These are phyloP conservation scores for Aspergillus tamarii DNA, from an alignment of 2,329 filamentous ascomycete genomes.

Conservation along the genomic window DNA sequence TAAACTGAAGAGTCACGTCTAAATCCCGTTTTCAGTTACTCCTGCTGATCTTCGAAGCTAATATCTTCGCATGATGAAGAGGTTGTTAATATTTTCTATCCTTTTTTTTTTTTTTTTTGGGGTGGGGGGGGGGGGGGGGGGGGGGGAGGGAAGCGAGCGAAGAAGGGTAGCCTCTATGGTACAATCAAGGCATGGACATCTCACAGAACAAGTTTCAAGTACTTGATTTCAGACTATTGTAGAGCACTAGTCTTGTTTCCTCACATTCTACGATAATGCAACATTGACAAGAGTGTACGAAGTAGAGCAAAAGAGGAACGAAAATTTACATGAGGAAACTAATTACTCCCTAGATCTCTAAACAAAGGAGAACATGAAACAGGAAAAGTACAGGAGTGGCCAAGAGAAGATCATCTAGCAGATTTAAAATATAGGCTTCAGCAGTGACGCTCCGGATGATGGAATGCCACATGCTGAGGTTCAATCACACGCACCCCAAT, in stretches of 20 bases:
- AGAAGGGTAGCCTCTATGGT: too few species aligned
- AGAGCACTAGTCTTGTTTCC: too few species aligned
- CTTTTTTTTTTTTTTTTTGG: too few species aligned
- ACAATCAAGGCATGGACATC: too few species aligned
- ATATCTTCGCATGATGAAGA: neutral
- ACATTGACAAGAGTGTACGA: neutral
- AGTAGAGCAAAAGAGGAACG: neutral
- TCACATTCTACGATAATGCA: neutral
- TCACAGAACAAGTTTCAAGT: neutral
- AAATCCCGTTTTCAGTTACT: neutral
- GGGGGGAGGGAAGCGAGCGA: too few species aligned
- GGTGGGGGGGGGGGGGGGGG: too few species aligned
- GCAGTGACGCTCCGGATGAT: neutral
- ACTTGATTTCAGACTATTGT: too few species aligned
- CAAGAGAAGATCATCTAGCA: slow-evolving; percentile 17
- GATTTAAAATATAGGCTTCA: slow-evolving; percentile 1
- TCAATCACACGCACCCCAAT: slow-evolving; percentile 9
- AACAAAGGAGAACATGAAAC: slow-evolving; percentile 26
- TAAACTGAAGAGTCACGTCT: neutral
- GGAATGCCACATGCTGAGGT: neutral
- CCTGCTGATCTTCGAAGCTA: neutral
- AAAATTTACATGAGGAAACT: slow-evolving; percentile 35
- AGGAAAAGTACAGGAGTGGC: slow-evolving; percentile 30
- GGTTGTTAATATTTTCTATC: neutral
- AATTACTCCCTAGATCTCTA: slow-evolving; percentile 42